Base-by-base conservation (phyloP, 495 filamentous ascomycete genomes). In the Penicillium nucicola region DNA sequence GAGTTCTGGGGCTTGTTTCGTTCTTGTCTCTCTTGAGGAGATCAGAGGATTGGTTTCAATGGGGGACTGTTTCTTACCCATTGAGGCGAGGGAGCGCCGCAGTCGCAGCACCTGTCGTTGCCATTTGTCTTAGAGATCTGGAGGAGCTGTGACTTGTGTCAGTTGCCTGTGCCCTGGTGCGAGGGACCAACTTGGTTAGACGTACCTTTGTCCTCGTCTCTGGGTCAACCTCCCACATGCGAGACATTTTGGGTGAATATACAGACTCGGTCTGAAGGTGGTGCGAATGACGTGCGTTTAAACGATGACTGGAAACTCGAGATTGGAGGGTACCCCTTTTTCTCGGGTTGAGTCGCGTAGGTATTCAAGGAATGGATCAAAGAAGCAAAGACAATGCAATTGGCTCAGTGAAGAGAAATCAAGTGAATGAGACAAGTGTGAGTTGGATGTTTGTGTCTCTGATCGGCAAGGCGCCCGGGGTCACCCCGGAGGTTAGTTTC, bases 171-270 rank as follows among this genome's bases (percentile, higher is more conserved):
- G 23, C 19, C 5, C 28, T 53, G 48, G 46, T 38, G 38, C 32
- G 47, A 34, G 37, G 31, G n/a, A 9, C 35, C n/a, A 11, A 14
- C 10, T 18, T 6, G 34, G 5, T 33, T 15, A 7, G 46, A 22
- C 65, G 43, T 75, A 95, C 91, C 84, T 96, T 96, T 58, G 83
- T 85, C 72, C 88, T 84, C 30, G 91, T 96, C 75, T 96, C 92
- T 15, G 92, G 92, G 72, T 97, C 92, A 54, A 97, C 91, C 69
- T 97, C 92, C 92, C 92, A 97, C 88, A 95, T 92, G 63, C 80
- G 82, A 56, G 74, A 75, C 74, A 77, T 77, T 17, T 35, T 62
- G 56, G 22, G 42, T 43, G 50, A 38, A 31, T 45, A 14, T 57
- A 50, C 44, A 44, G 20, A 44, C 28, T 31, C 43, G 32, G 33